Evolutionary conservation across 257 asterid genomes (phyloP).

Genomic region (Solanum megistacrolobum): DNA sequence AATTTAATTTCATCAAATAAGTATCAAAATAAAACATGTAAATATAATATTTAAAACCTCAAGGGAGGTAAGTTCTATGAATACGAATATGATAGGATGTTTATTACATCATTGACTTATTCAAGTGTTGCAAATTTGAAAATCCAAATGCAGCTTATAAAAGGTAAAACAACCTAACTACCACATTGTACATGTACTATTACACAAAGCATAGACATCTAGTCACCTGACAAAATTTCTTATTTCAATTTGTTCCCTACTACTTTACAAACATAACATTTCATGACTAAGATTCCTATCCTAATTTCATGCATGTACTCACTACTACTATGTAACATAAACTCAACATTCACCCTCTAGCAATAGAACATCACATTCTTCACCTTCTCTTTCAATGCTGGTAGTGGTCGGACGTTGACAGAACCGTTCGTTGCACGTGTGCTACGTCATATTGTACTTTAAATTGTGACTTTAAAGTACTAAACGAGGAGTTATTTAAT

Average conservation of each 20-base stretch:
- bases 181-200: background rate
- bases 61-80: too few relatives aligned
- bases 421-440: conserved; percentile 40
- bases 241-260: background rate
- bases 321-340: background rate
- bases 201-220: background rate
- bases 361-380: conserved; percentile 96
- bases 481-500: background rate
- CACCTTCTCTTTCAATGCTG: conserved; percentile 90
- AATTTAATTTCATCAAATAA: too few relatives aligned
- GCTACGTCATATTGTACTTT: background rate
- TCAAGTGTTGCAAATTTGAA: too few relatives aligned
- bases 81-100: too few relatives aligned
- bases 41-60: too few relatives aligned
- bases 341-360: conserved; percentile 8
- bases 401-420: conserved; percentile 68
- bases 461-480: too few relatives aligned
- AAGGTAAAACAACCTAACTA: background rate
- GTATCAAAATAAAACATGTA: too few relatives aligned
- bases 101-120: too few relatives aligned
- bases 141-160: background rate
- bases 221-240: background rate
- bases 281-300: background rate
- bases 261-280: background rate
- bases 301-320: background rate